Conservation (phyloP, 169 alveolate genomes). For the Cryptosporidium viatorum region DNA sequence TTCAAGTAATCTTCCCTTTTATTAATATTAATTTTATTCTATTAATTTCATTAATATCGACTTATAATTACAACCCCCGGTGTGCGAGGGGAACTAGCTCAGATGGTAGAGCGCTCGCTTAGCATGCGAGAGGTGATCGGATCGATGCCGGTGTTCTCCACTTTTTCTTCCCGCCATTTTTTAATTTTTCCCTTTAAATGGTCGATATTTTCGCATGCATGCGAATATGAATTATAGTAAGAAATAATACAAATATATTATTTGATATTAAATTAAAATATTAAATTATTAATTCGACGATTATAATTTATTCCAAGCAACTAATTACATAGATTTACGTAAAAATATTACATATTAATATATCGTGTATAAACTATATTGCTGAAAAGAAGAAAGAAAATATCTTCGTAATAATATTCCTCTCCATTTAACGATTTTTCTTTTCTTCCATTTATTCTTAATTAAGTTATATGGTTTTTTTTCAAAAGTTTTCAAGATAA, state of each 20-base stretch:
- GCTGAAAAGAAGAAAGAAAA: neutral
- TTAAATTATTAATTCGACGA: constrained; percentile 9
- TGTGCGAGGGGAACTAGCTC: constrained; percentile 95
- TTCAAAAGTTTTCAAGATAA: too few relatives aligned
- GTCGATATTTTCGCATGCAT: neutral
- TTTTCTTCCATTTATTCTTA: too few relatives aligned
- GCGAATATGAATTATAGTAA: neutral
- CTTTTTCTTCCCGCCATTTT: constrained; percentile 76
- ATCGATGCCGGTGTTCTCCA: constrained; percentile 98
- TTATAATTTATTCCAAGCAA: neutral
- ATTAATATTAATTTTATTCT: neutral
- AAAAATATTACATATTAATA: too few relatives aligned
- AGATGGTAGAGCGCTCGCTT: constrained; percentile 99
- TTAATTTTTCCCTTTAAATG: neutral
- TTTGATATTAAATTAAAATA: neutral
- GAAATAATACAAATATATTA: neutral
- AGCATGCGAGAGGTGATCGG: constrained; percentile 99
- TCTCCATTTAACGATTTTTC: neutral
- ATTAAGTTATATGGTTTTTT: too few relatives aligned
- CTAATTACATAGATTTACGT: neutral
- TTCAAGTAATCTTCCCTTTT: neutral
- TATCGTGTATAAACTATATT: neutral
- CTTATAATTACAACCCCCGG: neutral
- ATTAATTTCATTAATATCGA: neutral
- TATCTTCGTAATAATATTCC: too few relatives aligned